A percentile compares a stretch with the other conserved stretches of the same genome.
Evolutionary conservation across 495 filamentous ascomycete genomes (phyloP).

Genomic region (Aspergillus cristatus): DNA sequence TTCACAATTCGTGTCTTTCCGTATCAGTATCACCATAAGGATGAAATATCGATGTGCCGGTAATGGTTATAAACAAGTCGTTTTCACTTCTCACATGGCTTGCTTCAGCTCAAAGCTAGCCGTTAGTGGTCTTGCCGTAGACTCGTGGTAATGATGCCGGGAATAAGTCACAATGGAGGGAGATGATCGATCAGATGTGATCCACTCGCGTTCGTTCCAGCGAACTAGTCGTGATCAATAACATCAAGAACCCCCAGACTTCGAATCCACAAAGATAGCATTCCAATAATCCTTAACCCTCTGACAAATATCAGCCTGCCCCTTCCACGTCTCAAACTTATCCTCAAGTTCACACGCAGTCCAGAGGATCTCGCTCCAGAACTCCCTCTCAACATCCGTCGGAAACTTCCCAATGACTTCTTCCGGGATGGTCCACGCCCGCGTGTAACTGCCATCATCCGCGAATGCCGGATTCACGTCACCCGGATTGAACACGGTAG

Average conservation of each 20-base stretch:
- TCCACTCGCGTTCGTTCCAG: too few relatives aligned
- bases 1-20: too few relatives aligned
- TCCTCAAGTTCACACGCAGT: slow-evolving; percentile 38
- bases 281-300: slow-evolving; percentile 19
- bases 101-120: too few relatives aligned
- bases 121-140: too few relatives aligned
- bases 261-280: slow-evolving; percentile 12
- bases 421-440: slow-evolving; percentile 35
- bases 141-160: too few relatives aligned
- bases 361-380: slow-evolving; percentile 42
- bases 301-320: slow-evolving; percentile 20
- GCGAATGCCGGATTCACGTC: slow-evolving; percentile 24
- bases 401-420: slow-evolving; percentile 28
- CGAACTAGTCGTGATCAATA: too few relatives aligned
- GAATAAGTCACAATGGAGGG: too few relatives aligned
- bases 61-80: too few relatives aligned
- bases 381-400: slow-evolving; percentile 37
- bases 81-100: too few relatives aligned
- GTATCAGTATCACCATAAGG: too few relatives aligned
- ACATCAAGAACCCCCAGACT: not conserved
- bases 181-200: too few relatives aligned
- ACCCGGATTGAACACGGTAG: slow-evolving; percentile 29
- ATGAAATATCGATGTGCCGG: too few relatives aligned
- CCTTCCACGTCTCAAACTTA: slow-evolving; percentile 28
- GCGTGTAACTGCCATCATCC: slow-evolving; percentile 26